phyloP scores from a whole-genome alignment of 768 basidiomycete species.

The Auriscalpium microsporum region DNA sequence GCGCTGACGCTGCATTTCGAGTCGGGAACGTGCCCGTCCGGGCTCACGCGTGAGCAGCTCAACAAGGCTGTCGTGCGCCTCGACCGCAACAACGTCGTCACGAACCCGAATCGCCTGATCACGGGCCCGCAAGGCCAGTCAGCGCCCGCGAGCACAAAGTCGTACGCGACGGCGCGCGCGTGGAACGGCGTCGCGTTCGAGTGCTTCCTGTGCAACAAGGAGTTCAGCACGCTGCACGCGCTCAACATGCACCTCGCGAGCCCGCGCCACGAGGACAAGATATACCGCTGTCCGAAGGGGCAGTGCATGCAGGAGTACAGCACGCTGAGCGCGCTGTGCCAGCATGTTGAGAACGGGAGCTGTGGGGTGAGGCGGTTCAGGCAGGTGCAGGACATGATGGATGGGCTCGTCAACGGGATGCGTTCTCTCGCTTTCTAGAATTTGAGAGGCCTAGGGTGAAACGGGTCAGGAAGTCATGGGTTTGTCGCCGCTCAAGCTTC shows the following conservation, averaged over 20 bases:
- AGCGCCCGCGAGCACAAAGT: slow-evolving; percentile 24
- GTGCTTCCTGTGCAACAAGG: slow-evolving; percentile 51
- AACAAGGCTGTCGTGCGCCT: slow-evolving; percentile 33
- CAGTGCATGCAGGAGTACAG: not conserved
- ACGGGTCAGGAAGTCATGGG: too few species aligned
- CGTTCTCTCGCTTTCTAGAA: not conserved
- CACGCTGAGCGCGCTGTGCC: not conserved
- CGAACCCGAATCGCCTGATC: slow-evolving; percentile 45
- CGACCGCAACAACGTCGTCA: slow-evolving; percentile 44
- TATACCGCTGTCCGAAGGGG: not conserved
- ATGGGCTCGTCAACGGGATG: not conserved
- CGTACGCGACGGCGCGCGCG: slow-evolving; percentile 28
- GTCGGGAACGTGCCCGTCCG: slow-evolving; percentile 45
- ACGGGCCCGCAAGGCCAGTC: slow-evolving; percentile 21
- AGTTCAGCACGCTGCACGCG: slow-evolving; percentile 30
- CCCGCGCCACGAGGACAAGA: slow-evolving; percentile 24
- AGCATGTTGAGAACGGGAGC: slow-evolving; percentile 1
- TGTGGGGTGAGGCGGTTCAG: slow-evolving; percentile 2
- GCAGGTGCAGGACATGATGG: not conserved
- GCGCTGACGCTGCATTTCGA: slow-evolving; percentile 60
- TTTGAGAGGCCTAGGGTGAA: not conserved
- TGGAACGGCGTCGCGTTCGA: slow-evolving; percentile 42
- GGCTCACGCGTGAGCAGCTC: slow-evolving; percentile 31
- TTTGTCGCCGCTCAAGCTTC: too few species aligned
- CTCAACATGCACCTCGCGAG: slow-evolving; percentile 60